Evolutionary conservation across 305 asterid genomes (phyloP), one percentile per base, ranked within the genome.

Genomic region (Nicotiana rustica): DNA sequence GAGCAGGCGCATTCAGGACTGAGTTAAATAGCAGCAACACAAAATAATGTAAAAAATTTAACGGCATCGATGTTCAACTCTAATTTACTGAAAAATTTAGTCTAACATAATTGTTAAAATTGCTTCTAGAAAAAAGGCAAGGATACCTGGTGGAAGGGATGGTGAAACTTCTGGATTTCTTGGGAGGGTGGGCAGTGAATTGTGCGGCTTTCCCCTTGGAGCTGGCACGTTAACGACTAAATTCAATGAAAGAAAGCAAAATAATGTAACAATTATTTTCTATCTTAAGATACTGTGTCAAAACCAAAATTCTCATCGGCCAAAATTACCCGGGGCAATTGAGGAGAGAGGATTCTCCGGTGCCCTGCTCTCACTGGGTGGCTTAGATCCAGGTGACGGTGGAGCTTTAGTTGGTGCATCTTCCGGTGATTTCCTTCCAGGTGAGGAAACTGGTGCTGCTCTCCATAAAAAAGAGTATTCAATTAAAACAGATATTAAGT

Each of bases 371-470:
- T 83, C 85, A 79, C 33, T 78, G 55, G 95, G 92, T 71, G 95
- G 93, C 19, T 68, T 52, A 47, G 92, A 67, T 88, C 25, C 87
- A 19, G 92, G 88, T 36, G 82, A 83, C 9, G 62, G 56, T 75
- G 92, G 86, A 62, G 83, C 89, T 66, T 69, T 85, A 76, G 82
- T 82, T 71, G 88, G 88, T 76, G 87, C 84, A 67, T 41, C 88
- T 77, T 89, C 89, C 19, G 93, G 89, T n/a, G 91, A 85, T 69
- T 85, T 86, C 84, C 80, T 88, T 41, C 93, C 84, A 78, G 95
- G 89, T 49, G 94, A 85, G 33, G 83, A 66, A 47, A 83, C 78
- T 25, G 97, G 92, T 36, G 85, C 97, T 90, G 92, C 88, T 80
- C 62, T 83, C 88, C 87, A 83, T 81, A 84, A 79, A 60, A 75